Conservation (phyloP, 1,139 yeast genomes). For the Hanseniaspora uvarum region DNA sequence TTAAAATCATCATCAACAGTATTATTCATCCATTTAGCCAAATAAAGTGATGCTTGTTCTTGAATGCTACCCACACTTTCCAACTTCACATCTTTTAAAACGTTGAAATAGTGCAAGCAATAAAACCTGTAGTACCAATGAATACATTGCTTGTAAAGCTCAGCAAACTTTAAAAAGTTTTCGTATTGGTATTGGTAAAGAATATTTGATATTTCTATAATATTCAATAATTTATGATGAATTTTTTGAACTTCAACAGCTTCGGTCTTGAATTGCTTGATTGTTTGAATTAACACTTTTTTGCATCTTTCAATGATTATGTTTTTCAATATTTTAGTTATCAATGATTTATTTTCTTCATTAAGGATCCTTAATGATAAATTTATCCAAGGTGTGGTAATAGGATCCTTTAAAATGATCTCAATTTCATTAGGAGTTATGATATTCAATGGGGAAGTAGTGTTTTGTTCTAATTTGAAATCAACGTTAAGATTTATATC, state of each 20-base stretch:
- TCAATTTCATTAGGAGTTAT: slow-evolving; percentile 16
- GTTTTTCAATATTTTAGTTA: slow-evolving; percentile 33
- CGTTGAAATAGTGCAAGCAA: neutral
- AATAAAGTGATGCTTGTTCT: slow-evolving; percentile 12
- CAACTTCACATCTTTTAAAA: neutral
- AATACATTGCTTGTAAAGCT: slow-evolving; percentile 11
- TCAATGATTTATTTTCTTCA: slow-evolving; percentile 16
- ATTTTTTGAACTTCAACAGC: slow-evolving; percentile 48
- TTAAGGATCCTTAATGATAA: slow-evolving; percentile 16
- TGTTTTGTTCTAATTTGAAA: slow-evolving; percentile 26
- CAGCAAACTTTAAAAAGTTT: slow-evolving; percentile 6
- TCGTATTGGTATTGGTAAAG: neutral
- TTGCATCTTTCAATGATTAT: slow-evolving; percentile 62
- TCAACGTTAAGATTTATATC: slow-evolving; percentile 22
- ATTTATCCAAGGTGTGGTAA: slow-evolving; percentile 8
- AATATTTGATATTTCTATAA: neutral
- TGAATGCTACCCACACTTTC: slow-evolving; percentile 14
- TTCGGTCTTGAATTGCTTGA: slow-evolving; percentile 57
- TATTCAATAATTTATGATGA: neutral
- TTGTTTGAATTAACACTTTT: slow-evolving; percentile 53
- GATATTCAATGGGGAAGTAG: slow-evolving; percentile 3
- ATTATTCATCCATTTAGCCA: slow-evolving; percentile 2
- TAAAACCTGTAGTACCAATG: slow-evolving; percentile 15
- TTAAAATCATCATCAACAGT: neutral
- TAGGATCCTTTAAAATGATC: slow-evolving; percentile 7